Conservation (phyloP, 352 stramenopile genomes). For the Sclerospora graminicola region DNA sequence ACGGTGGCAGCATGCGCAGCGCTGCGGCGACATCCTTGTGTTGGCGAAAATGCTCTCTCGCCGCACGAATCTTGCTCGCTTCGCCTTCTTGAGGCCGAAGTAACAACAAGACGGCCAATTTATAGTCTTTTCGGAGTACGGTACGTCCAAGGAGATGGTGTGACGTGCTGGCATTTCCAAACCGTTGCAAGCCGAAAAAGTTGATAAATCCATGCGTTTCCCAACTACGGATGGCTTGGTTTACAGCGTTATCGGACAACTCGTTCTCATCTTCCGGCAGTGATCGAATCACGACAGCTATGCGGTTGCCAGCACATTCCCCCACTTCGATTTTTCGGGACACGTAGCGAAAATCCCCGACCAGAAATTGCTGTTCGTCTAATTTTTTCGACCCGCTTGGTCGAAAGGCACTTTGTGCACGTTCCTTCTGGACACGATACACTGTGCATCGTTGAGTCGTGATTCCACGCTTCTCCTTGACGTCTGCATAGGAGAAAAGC, state of each 20-base stretch:
- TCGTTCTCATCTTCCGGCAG: slow-evolving; percentile 55
- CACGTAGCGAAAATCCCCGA: slow-evolving; percentile 90
- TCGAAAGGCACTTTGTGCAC: slow-evolving; percentile 38
- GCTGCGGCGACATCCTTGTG: slow-evolving; percentile 75
- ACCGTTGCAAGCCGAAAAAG: slow-evolving; percentile 95
- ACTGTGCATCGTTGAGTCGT: slow-evolving; percentile 93
- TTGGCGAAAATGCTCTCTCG: slow-evolving; percentile 68
- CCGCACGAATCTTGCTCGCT: slow-evolving; percentile 66
- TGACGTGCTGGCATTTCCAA: slow-evolving; percentile 80
- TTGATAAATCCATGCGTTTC: slow-evolving; percentile 89
- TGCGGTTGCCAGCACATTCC: slow-evolving; percentile 87
- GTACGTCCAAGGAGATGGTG: slow-evolving; percentile 82
- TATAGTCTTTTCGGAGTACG: slow-evolving; percentile 91
- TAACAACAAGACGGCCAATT: slow-evolving; percentile 87
- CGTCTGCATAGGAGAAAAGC: slow-evolving; percentile 88
- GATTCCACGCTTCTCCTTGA: slow-evolving; percentile 95
- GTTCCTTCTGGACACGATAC: slow-evolving; percentile 63
- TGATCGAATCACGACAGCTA: slow-evolving; percentile 89
- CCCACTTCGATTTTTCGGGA: slow-evolving; percentile 75
- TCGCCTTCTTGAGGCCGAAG: slow-evolving; percentile 80
- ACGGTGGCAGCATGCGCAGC: slow-evolving; percentile 67
- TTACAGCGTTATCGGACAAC: slow-evolving; percentile 18
- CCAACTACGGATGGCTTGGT: slow-evolving; percentile 37
- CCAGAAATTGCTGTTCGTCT: slow-evolving; percentile 72
- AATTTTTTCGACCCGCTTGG: slow-evolving; percentile 24